Evolutionary conservation across 2,329 filamentous ascomycete species (phyloP), one percentile per base, ranked within the genome.

Genomic region (Tolypocladium ophioglossoides): DNA sequence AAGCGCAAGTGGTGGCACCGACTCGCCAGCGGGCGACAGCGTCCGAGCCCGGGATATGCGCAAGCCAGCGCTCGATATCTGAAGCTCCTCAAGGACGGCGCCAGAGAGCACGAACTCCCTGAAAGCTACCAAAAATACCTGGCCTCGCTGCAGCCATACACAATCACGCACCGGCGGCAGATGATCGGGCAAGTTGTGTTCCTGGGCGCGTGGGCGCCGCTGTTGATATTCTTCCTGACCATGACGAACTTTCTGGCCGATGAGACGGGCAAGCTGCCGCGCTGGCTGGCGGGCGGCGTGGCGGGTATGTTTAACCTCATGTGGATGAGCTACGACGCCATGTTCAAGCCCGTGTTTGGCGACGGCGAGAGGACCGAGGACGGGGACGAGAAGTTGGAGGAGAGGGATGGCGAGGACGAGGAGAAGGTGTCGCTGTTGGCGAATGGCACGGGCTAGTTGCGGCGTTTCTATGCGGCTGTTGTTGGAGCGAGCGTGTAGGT

Each of bases 41-140:
- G 89, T 7, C 83, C 85, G 0, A 78, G 86, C 52, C 78, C 83
- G 1, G 78, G 78, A 55, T 91, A 92, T 63, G 87, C 91, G 0
- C 89, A 96, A 70, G 80, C 94, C 0, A 95, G 89, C 2, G 76
- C 82, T 46, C 84, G 94, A 14, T 97, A 99, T 68, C 74, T 96
- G 27, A 85, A 86, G 57, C 78, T 96, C 51, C 81, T 99, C 61
- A 82, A 78, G 16, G 81, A 86, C 59, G 94, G 94, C 18, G 91
- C 89, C 0, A 72, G 74, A 2, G 91, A 97, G 67, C 87, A 94
- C 66, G 75, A 77, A n/a, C 76, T 99, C 1, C 94, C 94, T 0
- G 70, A 77, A 6, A 84, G 87, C 53, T 99, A 96, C 65, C 84
- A 84, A 61, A 72, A 74, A 2, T 95, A 91, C 68, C 77, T 99